Base-by-base conservation (phyloP, 371 early-diverging fungal species). In the Gilbertella persicaria region DNA sequence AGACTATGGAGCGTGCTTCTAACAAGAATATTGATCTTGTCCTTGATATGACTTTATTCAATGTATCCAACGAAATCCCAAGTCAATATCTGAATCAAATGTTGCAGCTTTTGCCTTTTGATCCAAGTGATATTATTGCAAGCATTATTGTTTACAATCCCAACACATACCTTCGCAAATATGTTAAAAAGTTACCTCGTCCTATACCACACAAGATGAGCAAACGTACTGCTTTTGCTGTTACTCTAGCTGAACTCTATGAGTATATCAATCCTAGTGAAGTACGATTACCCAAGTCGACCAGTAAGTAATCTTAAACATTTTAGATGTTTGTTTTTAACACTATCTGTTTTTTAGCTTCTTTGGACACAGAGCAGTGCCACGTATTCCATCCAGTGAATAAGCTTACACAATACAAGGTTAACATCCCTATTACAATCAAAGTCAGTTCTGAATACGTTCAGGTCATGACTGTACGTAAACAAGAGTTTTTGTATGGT, bases 11-110 rank as follows among this genome's bases (percentile, higher is more conserved):
- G 55, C 72, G 85, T 10, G 76, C 74, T 12, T 68, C 77, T 0
- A 72, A 65, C 49, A 83, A 83, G 50, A 74, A 82, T 10, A 90
- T 82, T 58, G 95, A 95, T 47, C 39, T 96, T 14, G 80, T 94
- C 4, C 64, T 95, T 33, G 96, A 96, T 66, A 63, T 87, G 41
- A 91, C 94, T 7, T 84, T 87, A 62, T 93, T 92, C 66, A 83
- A 85, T n/a, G 72, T 71, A 4, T 76, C 83, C 2, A 94, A 94
- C 60, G 94, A 95, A 72, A 83, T 92, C 29, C 88, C 88, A 30
- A 65, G 67, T 21, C 87, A 89, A 60, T 90, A 90, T 82, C 67
- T 93, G 35, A 75, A 68, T 33, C 89, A 88, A 62, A 75, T 96
- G 35, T 51, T 86, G 29, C 90, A 89, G 48, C 68, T 93, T 4